These are phyloP conservation scores for Beauveria pseudobassiana DNA, from an alignment of 2,329 filamentous ascomycete species.

Conservation along the genomic window DNA sequence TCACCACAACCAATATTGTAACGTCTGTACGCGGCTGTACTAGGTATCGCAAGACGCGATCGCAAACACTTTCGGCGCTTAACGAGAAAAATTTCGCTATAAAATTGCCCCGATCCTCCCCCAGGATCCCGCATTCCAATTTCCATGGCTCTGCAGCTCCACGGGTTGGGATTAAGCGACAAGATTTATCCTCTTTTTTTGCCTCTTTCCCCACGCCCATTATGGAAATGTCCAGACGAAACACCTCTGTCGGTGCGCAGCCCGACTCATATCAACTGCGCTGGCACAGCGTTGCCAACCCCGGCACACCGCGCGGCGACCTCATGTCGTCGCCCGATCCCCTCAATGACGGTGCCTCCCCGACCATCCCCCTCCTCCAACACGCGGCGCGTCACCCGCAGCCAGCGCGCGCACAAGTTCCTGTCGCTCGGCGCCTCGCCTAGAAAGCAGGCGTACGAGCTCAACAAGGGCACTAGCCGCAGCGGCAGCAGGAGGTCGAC, in stretches of 20 bases:
- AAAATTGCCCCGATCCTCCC: neutral
- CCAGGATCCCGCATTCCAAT: neutral
- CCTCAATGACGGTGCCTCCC: slow-evolving; percentile 34
- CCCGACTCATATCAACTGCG: slow-evolving; percentile 23
- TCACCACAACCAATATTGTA: neutral
- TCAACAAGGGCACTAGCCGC: slow-evolving; percentile 41
- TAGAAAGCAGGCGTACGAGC: slow-evolving; percentile 49
- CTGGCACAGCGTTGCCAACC: slow-evolving; percentile 29
- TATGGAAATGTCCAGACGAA: slow-evolving; percentile 11
- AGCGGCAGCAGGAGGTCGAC: slow-evolving; percentile 30
- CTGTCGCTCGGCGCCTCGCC: slow-evolving; percentile 36
- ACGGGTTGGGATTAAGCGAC: neutral
- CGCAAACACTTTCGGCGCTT: neutral
- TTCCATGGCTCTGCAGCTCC: slow-evolving; percentile 5
- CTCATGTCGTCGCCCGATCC: slow-evolving; percentile 46
- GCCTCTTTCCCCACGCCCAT: slow-evolving; percentile 2
- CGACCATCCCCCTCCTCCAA: slow-evolving; percentile 27
- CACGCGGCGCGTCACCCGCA: slow-evolving; percentile 37
- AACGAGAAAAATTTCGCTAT: neutral
- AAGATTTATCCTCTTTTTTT: neutral
- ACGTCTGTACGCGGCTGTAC: neutral
- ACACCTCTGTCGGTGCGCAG: neutral
- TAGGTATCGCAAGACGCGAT: neutral
- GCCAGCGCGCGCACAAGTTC: slow-evolving; percentile 32
- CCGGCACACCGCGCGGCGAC: slow-evolving; percentile 32